A percentile compares a stretch with the other conserved stretches of the same genome.
Conservation (phyloP, 176 grass and related monocot genomes). For the Juncus inflexus region DNA sequence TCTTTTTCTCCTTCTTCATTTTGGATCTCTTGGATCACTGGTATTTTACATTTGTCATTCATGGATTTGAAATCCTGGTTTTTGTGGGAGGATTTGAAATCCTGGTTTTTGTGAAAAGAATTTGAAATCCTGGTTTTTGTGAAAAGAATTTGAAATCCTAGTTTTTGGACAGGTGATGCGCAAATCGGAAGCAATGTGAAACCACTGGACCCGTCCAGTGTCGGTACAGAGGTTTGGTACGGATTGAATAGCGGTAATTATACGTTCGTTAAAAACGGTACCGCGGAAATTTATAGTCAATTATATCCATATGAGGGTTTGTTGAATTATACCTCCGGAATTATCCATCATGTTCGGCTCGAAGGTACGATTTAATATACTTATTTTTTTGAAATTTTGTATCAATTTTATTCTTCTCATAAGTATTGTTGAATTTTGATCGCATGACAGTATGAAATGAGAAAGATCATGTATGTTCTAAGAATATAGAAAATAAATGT, state of each 20-base stretch:
- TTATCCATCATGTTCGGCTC: conserved; percentile 79
- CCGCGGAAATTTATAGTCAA: conserved; percentile 76
- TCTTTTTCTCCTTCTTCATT: conserved; percentile 45
- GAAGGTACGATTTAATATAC: conserved; percentile 16
- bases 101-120: neutral
- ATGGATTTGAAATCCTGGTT: neutral
- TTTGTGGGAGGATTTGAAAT: neutral
- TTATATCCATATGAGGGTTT: conserved; percentile 77
- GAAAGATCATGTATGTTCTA: too few species aligned
- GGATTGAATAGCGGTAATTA: conserved; percentile 37
- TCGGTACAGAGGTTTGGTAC: conserved; percentile 69
- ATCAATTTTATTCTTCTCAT: neutral
- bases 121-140: neutral
- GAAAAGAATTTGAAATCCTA: conserved; percentile 1
- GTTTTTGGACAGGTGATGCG: conserved; percentile 33
- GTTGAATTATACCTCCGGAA: conserved; percentile 79
- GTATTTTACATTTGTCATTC: conserved; percentile 7
- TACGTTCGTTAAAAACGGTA: conserved; percentile 34
- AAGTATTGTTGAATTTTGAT: neutral
- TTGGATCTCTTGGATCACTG: conserved; percentile 90
- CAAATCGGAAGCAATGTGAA: conserved; percentile 37
- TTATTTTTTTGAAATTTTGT: neutral
- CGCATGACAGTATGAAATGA: too few species aligned
- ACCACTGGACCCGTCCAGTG: conserved; percentile 51
- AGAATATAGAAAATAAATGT: too few species aligned